phyloP scores from a whole-genome alignment of 1,284 basidiomycete species.

The Ceratobasidium sp. region DNA sequence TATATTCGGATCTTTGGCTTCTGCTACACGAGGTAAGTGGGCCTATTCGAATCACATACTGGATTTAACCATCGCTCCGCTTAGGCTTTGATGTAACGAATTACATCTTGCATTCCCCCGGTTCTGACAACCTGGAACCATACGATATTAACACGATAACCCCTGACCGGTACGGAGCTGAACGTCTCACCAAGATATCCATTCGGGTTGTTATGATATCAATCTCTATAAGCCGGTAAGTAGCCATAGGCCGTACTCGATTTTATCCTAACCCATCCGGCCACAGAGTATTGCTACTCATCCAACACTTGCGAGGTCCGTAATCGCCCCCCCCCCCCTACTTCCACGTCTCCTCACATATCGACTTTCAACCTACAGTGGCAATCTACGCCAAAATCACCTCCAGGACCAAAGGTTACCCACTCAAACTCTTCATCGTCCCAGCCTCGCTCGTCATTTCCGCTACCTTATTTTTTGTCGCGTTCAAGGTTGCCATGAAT shows the following conservation, averaged over 20 bases:
- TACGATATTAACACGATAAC: constrained; percentile 5
- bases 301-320: constrained; percentile 36
- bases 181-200: constrained; percentile 27
- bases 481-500: constrained; percentile 2
- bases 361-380: neutral
- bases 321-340: neutral
- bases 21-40: constrained; percentile 22
- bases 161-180: constrained; percentile 23
- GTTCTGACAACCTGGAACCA: neutral
- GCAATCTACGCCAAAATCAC: constrained; percentile 18
- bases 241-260: neutral
- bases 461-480: constrained; percentile 9
- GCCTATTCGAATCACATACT: neutral
- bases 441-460: constrained; percentile 10
- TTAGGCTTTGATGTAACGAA: constrained; percentile 33
- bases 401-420: neutral
- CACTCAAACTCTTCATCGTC: constrained; percentile 15
- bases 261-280: neutral
- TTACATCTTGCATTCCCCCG: constrained; percentile 41
- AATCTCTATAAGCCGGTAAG: constrained; percentile 32
- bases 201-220: constrained; percentile 21
- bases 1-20: constrained; percentile 25
- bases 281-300: constrained; percentile 1
- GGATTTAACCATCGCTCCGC: neutral
- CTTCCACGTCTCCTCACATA: neutral